phyloP scores from a whole-genome alignment of 495 filamentous ascomycete species.

The Hypoxylon cercidicola region DNA sequence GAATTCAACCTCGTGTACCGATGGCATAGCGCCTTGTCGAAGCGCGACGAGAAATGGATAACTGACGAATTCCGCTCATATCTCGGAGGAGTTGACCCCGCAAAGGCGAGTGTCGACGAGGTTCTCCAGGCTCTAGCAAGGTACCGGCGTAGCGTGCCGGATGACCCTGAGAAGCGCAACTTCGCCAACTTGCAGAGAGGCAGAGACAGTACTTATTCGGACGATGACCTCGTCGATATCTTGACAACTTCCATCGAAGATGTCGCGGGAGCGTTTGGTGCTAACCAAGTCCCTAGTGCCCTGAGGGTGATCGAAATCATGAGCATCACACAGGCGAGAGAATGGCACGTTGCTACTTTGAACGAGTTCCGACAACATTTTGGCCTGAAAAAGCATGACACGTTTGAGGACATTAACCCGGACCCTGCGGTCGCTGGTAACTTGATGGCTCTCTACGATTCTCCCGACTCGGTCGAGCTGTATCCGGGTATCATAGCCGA shows the following conservation, averaged over 20 bases:
- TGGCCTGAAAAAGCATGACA: slow-evolving; percentile 69
- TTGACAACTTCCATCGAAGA: slow-evolving; percentile 67
- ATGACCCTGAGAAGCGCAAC: slow-evolving; percentile 64
- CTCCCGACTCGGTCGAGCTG: slow-evolving; percentile 67
- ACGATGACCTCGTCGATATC: slow-evolving; percentile 68
- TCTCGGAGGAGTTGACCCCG: slow-evolving; percentile 64
- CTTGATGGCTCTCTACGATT: slow-evolving; percentile 75
- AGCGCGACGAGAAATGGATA: slow-evolving; percentile 72
- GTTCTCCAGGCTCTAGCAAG: slow-evolving; percentile 61
- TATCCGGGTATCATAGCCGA: slow-evolving; percentile 72
- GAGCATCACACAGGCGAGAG: slow-evolving; percentile 78
- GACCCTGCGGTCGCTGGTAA: slow-evolving; percentile 72
- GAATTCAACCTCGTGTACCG: slow-evolving; percentile 74
- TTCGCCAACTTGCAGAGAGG: slow-evolving; percentile 66
- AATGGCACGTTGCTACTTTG: slow-evolving; percentile 78
- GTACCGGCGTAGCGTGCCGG: slow-evolving; percentile 62
- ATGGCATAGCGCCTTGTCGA: slow-evolving; percentile 73
- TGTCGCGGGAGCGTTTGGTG: slow-evolving; percentile 65
- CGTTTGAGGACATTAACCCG: slow-evolving; percentile 79
- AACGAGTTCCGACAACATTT: slow-evolving; percentile 86
- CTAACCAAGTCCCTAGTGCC: slow-evolving; percentile 72
- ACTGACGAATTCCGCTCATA: slow-evolving; percentile 62
- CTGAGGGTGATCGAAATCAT: slow-evolving; percentile 77
- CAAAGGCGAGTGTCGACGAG: slow-evolving; percentile 57
- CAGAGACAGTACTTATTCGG: slow-evolving; percentile 62